Evolutionary conservation across 352 stramenopile species (phyloP).

Genomic region (Phytophthora quininea): DNA sequence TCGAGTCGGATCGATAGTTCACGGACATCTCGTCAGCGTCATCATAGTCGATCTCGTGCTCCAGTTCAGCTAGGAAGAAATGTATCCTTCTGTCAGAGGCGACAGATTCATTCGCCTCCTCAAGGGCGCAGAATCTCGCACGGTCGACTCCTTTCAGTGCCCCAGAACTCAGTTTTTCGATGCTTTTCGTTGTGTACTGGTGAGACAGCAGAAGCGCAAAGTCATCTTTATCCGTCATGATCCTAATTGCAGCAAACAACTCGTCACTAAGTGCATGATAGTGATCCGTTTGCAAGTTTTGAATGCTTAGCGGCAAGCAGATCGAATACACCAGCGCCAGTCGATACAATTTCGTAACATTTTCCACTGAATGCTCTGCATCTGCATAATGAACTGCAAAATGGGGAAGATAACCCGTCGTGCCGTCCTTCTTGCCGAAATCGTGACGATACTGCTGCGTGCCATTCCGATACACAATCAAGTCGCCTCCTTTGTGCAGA

Average conservation of each 20-base stretch:
- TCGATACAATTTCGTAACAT: slow-evolving; percentile 28
- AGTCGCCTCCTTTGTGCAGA: slow-evolving; percentile 25
- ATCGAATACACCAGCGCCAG: slow-evolving; percentile 32
- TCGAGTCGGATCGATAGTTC: background rate
- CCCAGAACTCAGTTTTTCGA: slow-evolving; percentile 10
- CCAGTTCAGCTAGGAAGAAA: slow-evolving; percentile 17
- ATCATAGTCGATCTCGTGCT: too few species aligned
- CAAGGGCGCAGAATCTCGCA: slow-evolving; percentile 8
- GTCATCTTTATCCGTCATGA: slow-evolving; percentile 45
- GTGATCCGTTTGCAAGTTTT: slow-evolving; percentile 3
- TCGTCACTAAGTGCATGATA: slow-evolving; percentile 3
- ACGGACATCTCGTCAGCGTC: background rate
- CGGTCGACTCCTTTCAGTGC: slow-evolving; percentile 26
- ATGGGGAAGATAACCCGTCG: slow-evolving; percentile 14
- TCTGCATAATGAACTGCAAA: slow-evolving; percentile 35
- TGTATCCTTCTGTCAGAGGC: slow-evolving; percentile 5
- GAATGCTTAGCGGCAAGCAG: slow-evolving; percentile 21
- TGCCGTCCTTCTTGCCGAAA: slow-evolving; percentile 22
- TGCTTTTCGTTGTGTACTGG: slow-evolving; percentile 27
- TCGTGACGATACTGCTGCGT: slow-evolving; percentile 15
- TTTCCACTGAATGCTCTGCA: slow-evolving; percentile 30
- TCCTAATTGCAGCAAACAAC: slow-evolving; percentile 19
- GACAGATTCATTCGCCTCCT: slow-evolving; percentile 9
- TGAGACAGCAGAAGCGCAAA: slow-evolving; percentile 24
- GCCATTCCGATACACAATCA: slow-evolving; percentile 21